These are phyloP conservation scores for Hawksworthiomyces lignivorus DNA, from an alignment of 2,329 filamentous ascomycete species.

Conservation along the genomic window DNA sequence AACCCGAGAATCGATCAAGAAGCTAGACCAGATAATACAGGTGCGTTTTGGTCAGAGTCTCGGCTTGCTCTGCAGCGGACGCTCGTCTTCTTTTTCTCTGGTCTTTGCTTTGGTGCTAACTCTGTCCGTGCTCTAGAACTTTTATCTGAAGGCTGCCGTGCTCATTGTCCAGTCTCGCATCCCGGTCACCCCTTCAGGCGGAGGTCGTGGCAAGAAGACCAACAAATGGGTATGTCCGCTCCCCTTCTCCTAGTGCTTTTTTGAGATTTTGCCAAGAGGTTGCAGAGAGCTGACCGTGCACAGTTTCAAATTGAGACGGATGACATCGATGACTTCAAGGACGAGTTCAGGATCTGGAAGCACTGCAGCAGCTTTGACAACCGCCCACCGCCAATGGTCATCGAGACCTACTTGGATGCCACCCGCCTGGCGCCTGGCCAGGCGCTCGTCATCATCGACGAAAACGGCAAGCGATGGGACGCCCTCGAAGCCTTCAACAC, in stretches of 20 bases:
- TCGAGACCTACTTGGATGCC: conserved; percentile 84
- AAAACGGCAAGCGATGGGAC: conserved; percentile 87
- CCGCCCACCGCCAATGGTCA: conserved; percentile 73
- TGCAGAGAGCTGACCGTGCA: conserved; percentile 1
- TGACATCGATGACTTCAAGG: conserved; percentile 79
- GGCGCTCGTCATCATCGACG: conserved; percentile 79
- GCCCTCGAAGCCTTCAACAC: conserved; percentile 73
- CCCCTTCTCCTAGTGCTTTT: too few species aligned
- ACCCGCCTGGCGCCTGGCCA: conserved; percentile 74
- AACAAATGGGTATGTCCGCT: conserved; percentile 92
- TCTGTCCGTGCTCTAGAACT: conserved; percentile 56
- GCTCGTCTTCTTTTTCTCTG: too few species aligned
- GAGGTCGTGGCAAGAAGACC: conserved; percentile 48
- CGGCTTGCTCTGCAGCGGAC: too few species aligned
- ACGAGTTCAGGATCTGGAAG: conserved; percentile 78
- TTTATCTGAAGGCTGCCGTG: conserved; percentile 80
- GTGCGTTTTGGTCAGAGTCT: too few species aligned
- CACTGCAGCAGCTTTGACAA: conserved; percentile 68
- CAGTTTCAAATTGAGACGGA: conserved; percentile 95
- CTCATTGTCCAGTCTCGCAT: conserved; percentile 77
- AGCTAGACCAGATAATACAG: conserved; percentile 90
- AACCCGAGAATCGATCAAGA: conserved; percentile 61
- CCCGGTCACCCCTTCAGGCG: conserved; percentile 53
- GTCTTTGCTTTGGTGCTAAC: neutral
- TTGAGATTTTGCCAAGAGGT: conserved; percentile 1